Conservation (phyloP, 2,329 filamentous ascomycete genomes). For the Davidsoniella australis region DNA sequence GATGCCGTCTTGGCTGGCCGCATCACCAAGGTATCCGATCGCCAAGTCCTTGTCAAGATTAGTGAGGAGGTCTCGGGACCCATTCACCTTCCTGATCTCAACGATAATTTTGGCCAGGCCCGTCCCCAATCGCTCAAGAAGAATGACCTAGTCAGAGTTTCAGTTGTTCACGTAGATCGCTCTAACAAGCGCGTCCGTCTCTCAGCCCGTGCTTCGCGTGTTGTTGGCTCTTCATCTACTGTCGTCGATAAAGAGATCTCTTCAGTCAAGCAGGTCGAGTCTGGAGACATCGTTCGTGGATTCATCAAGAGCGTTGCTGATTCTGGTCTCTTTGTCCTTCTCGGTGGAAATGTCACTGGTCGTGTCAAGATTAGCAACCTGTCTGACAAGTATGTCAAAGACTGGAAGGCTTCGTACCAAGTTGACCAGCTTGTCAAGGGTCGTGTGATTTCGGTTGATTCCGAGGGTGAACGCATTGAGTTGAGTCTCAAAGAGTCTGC, state of each 20-base stretch:
- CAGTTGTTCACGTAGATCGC: constrained; percentile 60
- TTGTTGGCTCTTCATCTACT: constrained; percentile 60
- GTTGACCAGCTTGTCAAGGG: constrained; percentile 82
- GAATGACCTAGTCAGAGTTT: constrained; percentile 78
- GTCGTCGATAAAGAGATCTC: constrained; percentile 69
- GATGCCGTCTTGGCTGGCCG: constrained; percentile 71
- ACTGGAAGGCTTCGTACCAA: constrained; percentile 84
- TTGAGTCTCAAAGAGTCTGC: constrained; percentile 77
- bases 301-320: constrained; percentile 85
- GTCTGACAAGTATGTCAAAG: constrained; percentile 80
- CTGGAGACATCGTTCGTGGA: constrained; percentile 68
- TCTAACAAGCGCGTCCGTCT: constrained; percentile 72
- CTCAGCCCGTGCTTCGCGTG: constrained; percentile 71
- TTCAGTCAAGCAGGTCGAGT: constrained; percentile 50
- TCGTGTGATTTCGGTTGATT: constrained; percentile 58
- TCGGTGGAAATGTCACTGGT: constrained; percentile 67
- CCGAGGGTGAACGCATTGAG: constrained; percentile 53
- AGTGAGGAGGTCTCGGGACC: constrained; percentile 65
- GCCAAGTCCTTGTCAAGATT: constrained; percentile 70
- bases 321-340: constrained; percentile 70
- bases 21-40: constrained; percentile 72
- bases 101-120: constrained; percentile 70
- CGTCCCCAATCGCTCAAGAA: constrained; percentile 60
- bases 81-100: constrained; percentile 66
- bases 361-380: constrained; percentile 77